Evolutionary conservation across 2,329 filamentous ascomycete species (phyloP), one percentile per base, ranked within the genome.

Genomic region (Balansia obtecta): DNA sequence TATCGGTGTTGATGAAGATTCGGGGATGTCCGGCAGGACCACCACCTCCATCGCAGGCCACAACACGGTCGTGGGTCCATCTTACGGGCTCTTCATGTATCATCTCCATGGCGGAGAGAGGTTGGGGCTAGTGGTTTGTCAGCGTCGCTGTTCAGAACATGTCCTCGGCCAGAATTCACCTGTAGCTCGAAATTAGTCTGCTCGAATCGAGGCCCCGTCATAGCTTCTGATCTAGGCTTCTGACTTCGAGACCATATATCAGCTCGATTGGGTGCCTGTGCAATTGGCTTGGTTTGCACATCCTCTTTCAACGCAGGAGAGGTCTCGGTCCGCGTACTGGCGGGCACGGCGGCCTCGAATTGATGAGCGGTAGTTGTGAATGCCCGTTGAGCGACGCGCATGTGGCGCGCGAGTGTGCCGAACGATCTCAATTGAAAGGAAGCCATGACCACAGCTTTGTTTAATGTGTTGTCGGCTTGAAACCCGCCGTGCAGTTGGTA

Each of bases 1-100:
- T 97, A 71, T 98, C 93, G 58, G 86, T 84, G 72, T 98, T 98
- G 79, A 98, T 98, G 68, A 89, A 98, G 71, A 98, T 85, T 63
- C 81, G 80, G 46, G 93, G 93, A 68, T 98, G 93, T 42, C 93
- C 93, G 50, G 87, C 73, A 33, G 90, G 85, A 44, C 91, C 93
- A 58, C 90, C 90, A 52, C 91, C 93, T 52, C 93, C 93, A 62
- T 97, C 90, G 66, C 93, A 98, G 43, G 83, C 82, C 48, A 94
- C 91, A 46, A 86, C 70, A 54, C 83, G 80, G 56, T 87, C 79
- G 65, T 95, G 84, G 53, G 84, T 87, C 91, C 93, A 98, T 67
- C 81, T 79, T 37, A 98, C 93, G 18, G 90, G 91, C 70, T 96
- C 86, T 74, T 90, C 84, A 77, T 98, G 93, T 63, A 97, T 90